Evolutionary conservation across 106 monocot genomes (phyloP), one percentile per base, ranked within the genome.

Genomic region (Narthecium ossifragum): DNA sequence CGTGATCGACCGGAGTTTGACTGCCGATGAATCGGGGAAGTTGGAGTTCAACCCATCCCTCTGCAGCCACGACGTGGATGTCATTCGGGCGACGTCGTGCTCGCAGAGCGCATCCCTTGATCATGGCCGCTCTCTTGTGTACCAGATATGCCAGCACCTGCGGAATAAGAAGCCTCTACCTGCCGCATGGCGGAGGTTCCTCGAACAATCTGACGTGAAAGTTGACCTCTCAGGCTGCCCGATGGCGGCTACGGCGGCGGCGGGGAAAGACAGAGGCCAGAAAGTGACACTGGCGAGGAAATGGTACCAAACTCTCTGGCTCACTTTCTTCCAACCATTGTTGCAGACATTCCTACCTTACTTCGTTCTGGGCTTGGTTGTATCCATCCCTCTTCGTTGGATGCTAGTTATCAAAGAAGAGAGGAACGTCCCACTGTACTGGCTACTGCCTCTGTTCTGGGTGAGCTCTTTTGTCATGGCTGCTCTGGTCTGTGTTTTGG

Each of bases 21-120:
- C 70, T 4, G 20, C 31, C 4, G 75, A 70, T 31, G 80, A 80
- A 29, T 50, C 74, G 0, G 80, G 75, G 74, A 41, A 26, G 37
- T 62, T 80, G 8, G 74, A 80, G 61, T 80, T 80, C 66, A 75
- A 80, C 41, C 80, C 80, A 1, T 80, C 51, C 55, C 65, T 60
- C 21, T 24, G 61, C 22, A 61, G 80, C n/a, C 54, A 36, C 9
- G 80, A 71, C 41, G 75, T 70, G 41, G 80, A 75, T 34, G 64
- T 74, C 10, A 54, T 80, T 29, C 45, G 55, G 9, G 80, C 80
- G 1, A 80, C 74, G 15, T 80, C 80, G 2, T 53, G 61, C 70
- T 43, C 65, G 2, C 66, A 70, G 55, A 80, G 80, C 11, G 70
- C 80, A 25, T 80, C 80, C 12, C 66, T 80, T 18, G 80, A 80